Conservation (phyloP, 176 grass and related monocot species). For the Carex littledalei region DNA sequence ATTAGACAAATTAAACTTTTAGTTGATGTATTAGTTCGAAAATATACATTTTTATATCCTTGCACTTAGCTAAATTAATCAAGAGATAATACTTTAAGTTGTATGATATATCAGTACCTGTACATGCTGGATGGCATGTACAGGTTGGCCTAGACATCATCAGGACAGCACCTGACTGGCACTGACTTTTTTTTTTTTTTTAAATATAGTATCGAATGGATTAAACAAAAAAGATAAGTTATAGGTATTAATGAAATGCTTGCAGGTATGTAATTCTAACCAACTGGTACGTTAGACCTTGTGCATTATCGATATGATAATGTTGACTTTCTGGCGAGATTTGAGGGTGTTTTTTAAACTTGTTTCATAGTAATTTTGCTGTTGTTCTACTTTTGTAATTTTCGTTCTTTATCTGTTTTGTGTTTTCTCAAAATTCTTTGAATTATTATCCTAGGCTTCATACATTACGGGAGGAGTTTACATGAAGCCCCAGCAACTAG, state of each 20-base stretch:
- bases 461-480: slow-evolving; percentile 94
- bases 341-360: neutral
- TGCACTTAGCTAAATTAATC: too few relatives aligned
- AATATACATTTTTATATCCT: too few relatives aligned
- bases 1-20: too few relatives aligned
- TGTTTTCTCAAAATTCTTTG: slow-evolving; percentile 10
- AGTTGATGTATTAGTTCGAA: too few relatives aligned
- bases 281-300: neutral
- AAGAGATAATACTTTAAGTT: too few relatives aligned
- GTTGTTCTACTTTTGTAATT: neutral
- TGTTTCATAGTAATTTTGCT: neutral
- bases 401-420: slow-evolving; percentile 7
- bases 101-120: neutral
- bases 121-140: neutral
- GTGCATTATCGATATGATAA: neutral
- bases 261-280: neutral
- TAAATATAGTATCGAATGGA: neutral
- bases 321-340: neutral
- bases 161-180: neutral
- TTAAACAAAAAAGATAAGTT: neutral
- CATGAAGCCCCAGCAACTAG: slow-evolving; percentile 82
- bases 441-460: slow-evolving; percentile 59
- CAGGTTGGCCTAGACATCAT: neutral
- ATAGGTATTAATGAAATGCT: neutral
- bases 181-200: neutral